Evolutionary conservation across 768 basidiomycete species (phyloP), one percentile per base, ranked within the genome.

Genomic region (Amanita phalloides): DNA sequence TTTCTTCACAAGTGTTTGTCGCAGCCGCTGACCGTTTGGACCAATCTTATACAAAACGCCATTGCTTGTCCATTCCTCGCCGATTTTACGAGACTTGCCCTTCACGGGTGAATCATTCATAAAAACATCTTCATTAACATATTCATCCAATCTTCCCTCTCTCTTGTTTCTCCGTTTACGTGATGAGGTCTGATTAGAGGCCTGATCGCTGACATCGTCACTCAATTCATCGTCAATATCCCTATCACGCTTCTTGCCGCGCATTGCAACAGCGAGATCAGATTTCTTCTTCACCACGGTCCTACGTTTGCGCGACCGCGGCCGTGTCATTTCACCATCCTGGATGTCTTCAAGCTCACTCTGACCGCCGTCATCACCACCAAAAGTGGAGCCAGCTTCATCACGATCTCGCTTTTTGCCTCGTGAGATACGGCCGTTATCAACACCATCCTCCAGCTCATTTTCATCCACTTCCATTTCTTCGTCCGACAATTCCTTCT

Each of bases 401-500:
- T 76, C 74, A 37, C 83, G 81, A 64, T 84, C 84, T 55, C 87
- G 81, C 68, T 90, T 90, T 71, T 77, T 85, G 42, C 86, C 85
- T 54, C 80, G 70, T 17, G 63, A 58, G 52, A 66, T 59, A 44
- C 66, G 64, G 50, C 59, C 63, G 45, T 72, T 62, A 47, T 71
- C 72, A 17, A 71, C 56, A 42, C 71, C 68, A 56, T 77, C 76
- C 45, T 66, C 71, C 20, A 71, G 68, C 54, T 72, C 72, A 38
- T 73, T 62, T 21, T 69, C 67, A 48, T 77, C 75, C 38, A 73
- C 65, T 28, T 74, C 73, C 75, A 76, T 76, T 32, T 72, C 71
- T 32, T 64, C 66, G 45, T 66, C 64, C 28, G 58, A 58, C 51
- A 61, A 61, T 45, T 64, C 63, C 53, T 72, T 71, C 53, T 73